Base-by-base conservation (phyloP, 768 basidiomycete species). In the Pleurotus eryngii region DNA sequence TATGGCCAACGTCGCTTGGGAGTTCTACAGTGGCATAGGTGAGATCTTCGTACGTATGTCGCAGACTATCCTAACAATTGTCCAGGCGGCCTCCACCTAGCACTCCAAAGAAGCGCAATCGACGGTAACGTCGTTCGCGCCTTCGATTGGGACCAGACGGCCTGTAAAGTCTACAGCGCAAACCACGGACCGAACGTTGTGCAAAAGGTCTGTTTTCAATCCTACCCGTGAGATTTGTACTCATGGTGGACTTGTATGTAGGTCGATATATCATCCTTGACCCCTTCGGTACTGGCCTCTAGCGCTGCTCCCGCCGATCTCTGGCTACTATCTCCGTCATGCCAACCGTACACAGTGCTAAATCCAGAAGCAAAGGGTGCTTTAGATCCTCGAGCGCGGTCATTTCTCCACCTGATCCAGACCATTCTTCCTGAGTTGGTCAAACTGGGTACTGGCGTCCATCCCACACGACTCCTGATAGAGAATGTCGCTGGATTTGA, bases 401-500 rank as follows among this genome's bases (percentile, higher is more conserved):
- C 88, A 0, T 93, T 92, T 68, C 74, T 91, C 18, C 84, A 89
- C 67, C 78, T 93, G 39, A 74, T 91, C 42, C 76, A 81, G 58
- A 66, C 68, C 22, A 76, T 92, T 20, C 74, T 92, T 0, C 89
- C 89, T 0, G 77, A 81, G 24, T 67, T 92, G 50, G 80, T 73
- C 7, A 38, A 38, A 22, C 39, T 54, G 51, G 57, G 61, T 3
- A 65, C 63, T 7, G 63, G 73, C 37, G 69, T 68, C 3, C 81
- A 84, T 56, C 91, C 91, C 4, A 71, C 69, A 3, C 80, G 78
- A 57, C 65, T 92, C 8, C 76, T 92, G 9, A 74, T 93, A 7
- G 91, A 92, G 66, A 92, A 92, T 62, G 91, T 93, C 3, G 88
- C 85, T 8, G 90, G 89, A 6, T 92, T 92, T 62, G 88, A 90